These are phyloP conservation scores for Diaporthe ampelina DNA, from an alignment of 2,329 filamentous ascomycete genomes.

Conservation along the genomic window DNA sequence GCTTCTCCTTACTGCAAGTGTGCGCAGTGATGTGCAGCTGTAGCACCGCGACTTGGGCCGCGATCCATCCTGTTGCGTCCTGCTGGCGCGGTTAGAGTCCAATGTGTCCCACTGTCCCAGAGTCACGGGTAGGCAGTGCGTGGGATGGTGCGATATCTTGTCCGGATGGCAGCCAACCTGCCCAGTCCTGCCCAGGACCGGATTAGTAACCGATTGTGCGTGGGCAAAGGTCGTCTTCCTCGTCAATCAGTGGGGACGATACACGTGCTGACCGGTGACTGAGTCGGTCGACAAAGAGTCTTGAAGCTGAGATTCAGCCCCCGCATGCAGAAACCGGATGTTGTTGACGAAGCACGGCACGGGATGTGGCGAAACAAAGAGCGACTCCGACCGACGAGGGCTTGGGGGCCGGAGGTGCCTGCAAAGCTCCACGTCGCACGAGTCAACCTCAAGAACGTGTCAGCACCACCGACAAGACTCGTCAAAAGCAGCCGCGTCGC, in stretches of 20 bases:
- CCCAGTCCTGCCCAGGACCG: not conserved
- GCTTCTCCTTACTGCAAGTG: constrained; percentile 36
- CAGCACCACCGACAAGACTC: constrained; percentile 16
- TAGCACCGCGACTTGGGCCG: constrained; percentile 22
- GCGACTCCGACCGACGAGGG: constrained; percentile 31
- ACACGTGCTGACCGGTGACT: constrained; percentile 34
- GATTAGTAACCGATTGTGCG: constrained; percentile 9
- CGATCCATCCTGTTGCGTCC: constrained; percentile 12
- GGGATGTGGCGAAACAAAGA: constrained; percentile 35
- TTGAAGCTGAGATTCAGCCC: constrained; percentile 19
- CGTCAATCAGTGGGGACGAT: constrained; percentile 36
- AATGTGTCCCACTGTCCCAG: not conserved
- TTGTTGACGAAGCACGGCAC: constrained; percentile 18
- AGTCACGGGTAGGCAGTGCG: not conserved
- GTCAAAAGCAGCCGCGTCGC: constrained; percentile 24
- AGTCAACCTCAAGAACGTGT: constrained; percentile 23
- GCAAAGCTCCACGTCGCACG: constrained; percentile 29
- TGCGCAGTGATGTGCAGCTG: constrained; percentile 27
- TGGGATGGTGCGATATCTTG: constrained; percentile 21
- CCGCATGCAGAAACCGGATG: constrained; percentile 32
- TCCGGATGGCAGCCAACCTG: constrained; percentile 16
- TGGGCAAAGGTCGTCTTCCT: constrained; percentile 22
- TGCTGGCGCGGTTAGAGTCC: constrained; percentile 14
- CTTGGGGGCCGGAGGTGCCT: not conserved
- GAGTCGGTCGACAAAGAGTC: constrained; percentile 9